Conservation (phyloP, 1,139 yeast genomes). For the Scheffersomyces quercinus region DNA sequence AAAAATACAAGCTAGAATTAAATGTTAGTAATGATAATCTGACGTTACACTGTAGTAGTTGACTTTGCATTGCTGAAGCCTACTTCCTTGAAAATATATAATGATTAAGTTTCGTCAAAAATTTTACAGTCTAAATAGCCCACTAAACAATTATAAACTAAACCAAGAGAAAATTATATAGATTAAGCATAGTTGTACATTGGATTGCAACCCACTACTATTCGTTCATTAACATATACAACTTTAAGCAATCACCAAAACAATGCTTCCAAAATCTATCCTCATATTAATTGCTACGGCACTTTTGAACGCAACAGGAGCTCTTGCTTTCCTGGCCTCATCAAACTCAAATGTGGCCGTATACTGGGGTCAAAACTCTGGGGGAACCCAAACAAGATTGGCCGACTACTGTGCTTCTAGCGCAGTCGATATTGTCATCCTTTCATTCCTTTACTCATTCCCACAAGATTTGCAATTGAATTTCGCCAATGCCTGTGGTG, state of each 20-base stretch:
- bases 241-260: background rate
- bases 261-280: slow-evolving; percentile 6
- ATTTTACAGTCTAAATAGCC: no score
- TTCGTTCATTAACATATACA: no score
- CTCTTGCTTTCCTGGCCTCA: slow-evolving; percentile 10
- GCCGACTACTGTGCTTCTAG: slow-evolving; percentile 68
- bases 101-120: no score
- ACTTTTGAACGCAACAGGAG: slow-evolving; percentile 5
- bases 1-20: no score
- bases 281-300: slow-evolving; percentile 8
- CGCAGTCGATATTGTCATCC: slow-evolving; percentile 68
- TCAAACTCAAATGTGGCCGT: slow-evolving; percentile 51
- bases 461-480: slow-evolving; percentile 54
- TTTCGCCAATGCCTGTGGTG: slow-evolving; percentile 68
- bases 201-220: no score
- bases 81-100: no score
- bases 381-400: slow-evolving; percentile 67
- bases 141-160: no score
- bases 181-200: no score
- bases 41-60: no score
- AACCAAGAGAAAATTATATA: no score
- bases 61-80: no score
- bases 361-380: slow-evolving; percentile 92
- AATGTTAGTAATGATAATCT: no score
- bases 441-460: slow-evolving; percentile 69